These are phyloP conservation scores for Pyrenula aspistea DNA, from an alignment of 495 filamentous ascomycete species.

Conservation along the genomic window DNA sequence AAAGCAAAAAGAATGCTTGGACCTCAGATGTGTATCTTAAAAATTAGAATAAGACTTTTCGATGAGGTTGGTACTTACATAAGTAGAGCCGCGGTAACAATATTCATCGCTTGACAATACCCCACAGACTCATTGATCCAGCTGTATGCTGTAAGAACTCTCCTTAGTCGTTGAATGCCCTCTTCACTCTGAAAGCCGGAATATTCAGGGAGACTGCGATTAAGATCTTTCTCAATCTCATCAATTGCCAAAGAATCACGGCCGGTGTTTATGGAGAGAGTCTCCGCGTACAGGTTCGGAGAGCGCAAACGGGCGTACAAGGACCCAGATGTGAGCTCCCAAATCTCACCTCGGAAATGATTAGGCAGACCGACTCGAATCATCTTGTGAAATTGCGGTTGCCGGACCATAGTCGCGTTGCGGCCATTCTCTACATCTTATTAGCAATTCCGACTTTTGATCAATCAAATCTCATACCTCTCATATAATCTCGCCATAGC, in stretches of 20 bases:
- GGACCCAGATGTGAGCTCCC: conserved; percentile 89
- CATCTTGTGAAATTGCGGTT: conserved; percentile 94
- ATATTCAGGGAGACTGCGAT: conserved; percentile 91
- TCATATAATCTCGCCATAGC: conserved; percentile 89
- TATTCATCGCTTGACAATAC: conserved; percentile 99
- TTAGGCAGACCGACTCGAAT: conserved; percentile 94
- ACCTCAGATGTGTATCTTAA: conserved; percentile 85
- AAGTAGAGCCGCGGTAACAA: conserved; percentile 86
- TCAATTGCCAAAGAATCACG: conserved; percentile 87
- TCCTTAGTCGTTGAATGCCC: conserved; percentile 77
- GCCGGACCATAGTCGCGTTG: conserved; percentile 80
- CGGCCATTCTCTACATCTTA: conserved; percentile 89
- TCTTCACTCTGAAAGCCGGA: conserved; percentile 94
- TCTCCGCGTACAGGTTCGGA: conserved; percentile 72
- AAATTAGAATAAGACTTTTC: conserved; percentile 10
- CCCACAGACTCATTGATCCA: conserved; percentile 92
- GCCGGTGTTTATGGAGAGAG: conserved; percentile 68
- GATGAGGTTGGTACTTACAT: conserved; percentile 42
- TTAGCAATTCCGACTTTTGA: no score
- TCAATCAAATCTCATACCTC: conserved; percentile 32
- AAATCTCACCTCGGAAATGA: conserved; percentile 82
- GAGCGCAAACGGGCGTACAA: conserved; percentile 77
- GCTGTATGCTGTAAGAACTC: conserved; percentile 91
- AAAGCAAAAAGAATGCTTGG: conserved; percentile 92
- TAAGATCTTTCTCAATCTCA: conserved; percentile 97